Evolutionary conservation across 441 rosid genomes (phyloP), one percentile per base, ranked within the genome.

Genomic region (Aquilaria agallochum): DNA sequence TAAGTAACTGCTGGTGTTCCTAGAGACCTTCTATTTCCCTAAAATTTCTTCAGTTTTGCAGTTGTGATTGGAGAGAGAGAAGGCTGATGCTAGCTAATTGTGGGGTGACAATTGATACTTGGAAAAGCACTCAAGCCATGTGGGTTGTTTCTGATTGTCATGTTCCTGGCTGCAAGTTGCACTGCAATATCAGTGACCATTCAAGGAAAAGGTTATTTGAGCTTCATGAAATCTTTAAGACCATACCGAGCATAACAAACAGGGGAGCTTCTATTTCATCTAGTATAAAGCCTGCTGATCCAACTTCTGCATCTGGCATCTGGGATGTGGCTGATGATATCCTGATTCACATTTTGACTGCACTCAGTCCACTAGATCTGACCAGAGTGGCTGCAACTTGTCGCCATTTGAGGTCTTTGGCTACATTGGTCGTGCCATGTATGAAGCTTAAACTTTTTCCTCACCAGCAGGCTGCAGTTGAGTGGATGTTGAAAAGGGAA

Each of bases 401-500:
- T 76, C 90, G 55, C 50, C 91, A 72, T 69, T 75, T 94, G 31
- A 81, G 90, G 76, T 84, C 80, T 60, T 64, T 88, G 89, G 85
- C 97, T 47, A 71, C 66, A 45, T 62, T 79, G 50, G 64, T 93
- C 59, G 90, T 87, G 86, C 97, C 98, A 12, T 88, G 90, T 64
- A 84, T 89, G 87, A 88, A 90, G 70, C 89, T 94, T 60, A 94
- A 84, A 69, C 79, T 94, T 56, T 94, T 74, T 75, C 97, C 96
- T 67, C 98, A 90, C 71, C 98, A 94, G 86, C 85, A 85, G 76
- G 80, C 89, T 50, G 97, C 98, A 33, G 86, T 94, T 67, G 78
- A 83, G 65, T 94, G 98, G 98, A 94, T 94, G 97, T 74, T 94
- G 68, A 81, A 87, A 57, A 92, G 97, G 20, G 98, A 94, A 73